Conservation (phyloP, 768 basidiomycete species). For the Lentinula sp. region DNA sequence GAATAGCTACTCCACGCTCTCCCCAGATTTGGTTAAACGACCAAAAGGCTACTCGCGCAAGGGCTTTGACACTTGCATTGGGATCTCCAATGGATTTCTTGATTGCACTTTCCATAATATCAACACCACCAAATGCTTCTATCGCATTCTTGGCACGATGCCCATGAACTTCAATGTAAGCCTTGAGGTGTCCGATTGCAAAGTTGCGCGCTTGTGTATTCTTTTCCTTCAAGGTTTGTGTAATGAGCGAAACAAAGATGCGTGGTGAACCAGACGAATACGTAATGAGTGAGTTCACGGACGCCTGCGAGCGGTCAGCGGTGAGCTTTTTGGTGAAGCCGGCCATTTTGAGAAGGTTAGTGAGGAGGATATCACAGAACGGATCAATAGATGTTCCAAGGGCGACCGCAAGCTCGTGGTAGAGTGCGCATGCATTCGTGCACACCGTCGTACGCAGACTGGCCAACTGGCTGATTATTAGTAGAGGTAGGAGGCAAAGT, state of each 20-base stretch:
- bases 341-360: conserved; percentile 80
- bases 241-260: conserved; percentile 61
- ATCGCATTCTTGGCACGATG: conserved; percentile 55
- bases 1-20: conserved; percentile 54
- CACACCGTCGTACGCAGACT: conserved; percentile 92
- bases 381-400: conserved; percentile 71
- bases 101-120: conserved; percentile 67
- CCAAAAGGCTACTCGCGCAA: conserved; percentile 75
- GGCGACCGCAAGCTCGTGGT: conserved; percentile 62
- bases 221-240: conserved; percentile 72
- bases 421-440: conserved; percentile 69
- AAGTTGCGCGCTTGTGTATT: conserved; percentile 67
- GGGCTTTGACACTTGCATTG: conserved; percentile 75
- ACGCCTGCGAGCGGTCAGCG: conserved; percentile 77
- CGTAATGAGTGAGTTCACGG: conserved; percentile 60
- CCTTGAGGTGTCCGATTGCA: conserved; percentile 63
- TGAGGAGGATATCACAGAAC: conserved; percentile 69
- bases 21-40: conserved; percentile 71
- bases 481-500: background rate
- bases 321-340: conserved; percentile 90
- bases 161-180: conserved; percentile 71
- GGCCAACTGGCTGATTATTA: conserved; percentile 45
- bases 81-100: conserved; percentile 71
- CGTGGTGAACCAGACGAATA: conserved; percentile 70
- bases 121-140: conserved; percentile 62